A percentile compares a stretch with the other conserved stretches of the same genome.
Evolutionary conservation across 495 filamentous ascomycete species (phyloP).

Genomic region (Diplogelasinospora grovesii): DNA sequence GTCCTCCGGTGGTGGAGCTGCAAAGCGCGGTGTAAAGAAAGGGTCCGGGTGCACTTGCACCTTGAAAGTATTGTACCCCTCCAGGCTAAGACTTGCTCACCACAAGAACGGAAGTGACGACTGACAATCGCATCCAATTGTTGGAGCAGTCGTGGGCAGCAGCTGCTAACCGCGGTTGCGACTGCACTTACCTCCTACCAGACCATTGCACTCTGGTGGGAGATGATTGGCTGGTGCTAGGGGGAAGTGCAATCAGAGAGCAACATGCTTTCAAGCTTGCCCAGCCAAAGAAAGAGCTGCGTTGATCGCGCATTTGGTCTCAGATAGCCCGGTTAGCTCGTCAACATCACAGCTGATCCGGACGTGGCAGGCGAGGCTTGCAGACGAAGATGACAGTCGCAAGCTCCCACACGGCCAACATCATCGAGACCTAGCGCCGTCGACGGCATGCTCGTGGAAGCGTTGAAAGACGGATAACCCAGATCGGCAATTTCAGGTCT

Average conservation of each 20-base stretch:
- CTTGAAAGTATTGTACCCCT: no score
- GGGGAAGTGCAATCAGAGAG: no score
- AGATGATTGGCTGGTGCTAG: no score
- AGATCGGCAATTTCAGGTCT: conserved; percentile 4
- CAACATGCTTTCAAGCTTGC: no score
- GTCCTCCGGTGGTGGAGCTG: conserved; percentile 17
- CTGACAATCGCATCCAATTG: neutral
- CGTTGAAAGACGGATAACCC: conserved; percentile 6
- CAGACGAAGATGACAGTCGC: neutral
- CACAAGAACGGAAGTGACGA: neutral
- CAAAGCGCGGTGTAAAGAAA: conserved; percentile 6
- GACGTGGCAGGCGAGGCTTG: neutral
- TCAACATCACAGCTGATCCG: neutral
- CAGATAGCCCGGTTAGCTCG: neutral
- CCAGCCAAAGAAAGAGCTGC: neutral
- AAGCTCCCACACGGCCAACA: neutral
- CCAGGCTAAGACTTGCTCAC: neutral
- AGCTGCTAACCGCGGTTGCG: neutral
- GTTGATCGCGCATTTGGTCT: neutral
- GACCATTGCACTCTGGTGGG: no score
- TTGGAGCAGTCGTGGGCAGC: neutral
- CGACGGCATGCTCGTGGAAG: conserved; percentile 5
- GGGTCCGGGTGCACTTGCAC: no score
- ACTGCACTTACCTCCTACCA: no score
- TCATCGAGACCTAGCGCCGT: conserved; percentile 1